Base-by-base conservation (phyloP, 257 asterid species). In the Lithospermum erythrorhizon region DNA sequence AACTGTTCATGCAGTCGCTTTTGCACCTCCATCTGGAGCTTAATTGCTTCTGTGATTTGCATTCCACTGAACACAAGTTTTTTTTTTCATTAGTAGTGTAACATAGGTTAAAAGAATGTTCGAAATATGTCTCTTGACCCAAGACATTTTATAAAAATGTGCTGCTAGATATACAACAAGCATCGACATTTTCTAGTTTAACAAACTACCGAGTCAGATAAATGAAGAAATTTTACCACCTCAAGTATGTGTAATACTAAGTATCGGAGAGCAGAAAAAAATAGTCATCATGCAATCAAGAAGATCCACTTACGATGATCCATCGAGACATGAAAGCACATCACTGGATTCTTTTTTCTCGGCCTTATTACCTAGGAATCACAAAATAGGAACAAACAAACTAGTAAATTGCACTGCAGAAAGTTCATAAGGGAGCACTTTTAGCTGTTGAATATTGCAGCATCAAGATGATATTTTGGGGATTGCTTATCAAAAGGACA, bases 11-110 rank as follows among this genome's bases (percentile, higher is more conserved):
- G 99, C 65, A 93, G 84, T 59, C 99, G 81, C 81, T 89, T 93
- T 68, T 93, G 99, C 64, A 93, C 99, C 88, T 93, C 99, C 99
- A 93, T 93, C 77, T 93, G 99, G 83, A 93, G 87, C 78, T 93
- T 93, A 66, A 93, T 81, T 47, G 97, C 99, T 78, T 86, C 97
- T 57, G 84, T 82, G 51, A 89, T 84, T 81, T 91, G 97, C 94
- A 93, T 81, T 30, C 96, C 95, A 59, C 96, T 83, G 77, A 69
- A 72, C 68, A 59, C 72, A 59, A 21, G 55, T 4, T 11, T 41
- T 0, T 41, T 11, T 8, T 24, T 23, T 23, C 41, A 56, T 16
- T 4, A 9, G 25, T n/a, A 53, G 15, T 19, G 20, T 22, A 11
- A 53, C 1, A 10, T 4, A 9, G 23, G 21, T 19, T 5, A 53